These are phyloP conservation scores for Fusarium sp. DNA, from an alignment of 2,329 filamentous ascomycete genomes.

Conservation along the genomic window DNA sequence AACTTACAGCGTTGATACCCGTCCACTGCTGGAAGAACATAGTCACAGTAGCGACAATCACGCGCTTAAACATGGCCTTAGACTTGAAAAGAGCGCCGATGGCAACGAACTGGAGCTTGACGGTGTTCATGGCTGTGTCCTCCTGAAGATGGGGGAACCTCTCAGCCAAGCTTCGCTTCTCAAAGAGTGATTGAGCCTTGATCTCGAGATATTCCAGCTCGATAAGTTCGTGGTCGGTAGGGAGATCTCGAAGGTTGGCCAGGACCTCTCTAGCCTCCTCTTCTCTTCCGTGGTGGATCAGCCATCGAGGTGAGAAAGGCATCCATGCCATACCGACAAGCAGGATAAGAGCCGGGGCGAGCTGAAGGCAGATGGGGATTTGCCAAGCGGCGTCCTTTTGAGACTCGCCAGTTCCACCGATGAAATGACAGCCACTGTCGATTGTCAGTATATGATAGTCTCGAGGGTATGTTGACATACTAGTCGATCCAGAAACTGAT, in stretches of 20 bases:
- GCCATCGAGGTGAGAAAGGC: conserved; percentile 82
- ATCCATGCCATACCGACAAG: conserved; percentile 79
- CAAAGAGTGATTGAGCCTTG: conserved; percentile 80
- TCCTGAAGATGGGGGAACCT: conserved; percentile 10
- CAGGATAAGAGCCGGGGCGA: conserved; percentile 73
- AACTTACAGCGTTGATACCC: conserved; percentile 62
- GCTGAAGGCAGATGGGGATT: conserved; percentile 76
- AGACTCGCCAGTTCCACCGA: conserved; percentile 61
- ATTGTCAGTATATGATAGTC: neutral
- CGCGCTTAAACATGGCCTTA: conserved; percentile 72
- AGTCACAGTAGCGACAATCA: conserved; percentile 69
- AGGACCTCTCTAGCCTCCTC: conserved; percentile 72
- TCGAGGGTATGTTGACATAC: too few relatives aligned
- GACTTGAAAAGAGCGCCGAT: conserved; percentile 72
- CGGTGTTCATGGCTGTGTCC: conserved; percentile 55
- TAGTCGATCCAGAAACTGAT: conserved; percentile 67
- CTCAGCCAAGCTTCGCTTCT: conserved; percentile 59
- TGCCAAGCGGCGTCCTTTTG: conserved; percentile 79
- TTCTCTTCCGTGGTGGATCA: conserved; percentile 75
- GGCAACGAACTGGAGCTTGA: conserved; percentile 75
- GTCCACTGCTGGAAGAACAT: conserved; percentile 67
- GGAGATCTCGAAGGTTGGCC: conserved; percentile 68
- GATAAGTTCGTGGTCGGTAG: conserved; percentile 70
- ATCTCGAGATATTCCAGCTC: conserved; percentile 85
- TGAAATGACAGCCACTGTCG: conserved; percentile 68